These are phyloP conservation scores for Dittrichia graveolens DNA, from an alignment of 129 eudicot species.

Conservation along the genomic window DNA sequence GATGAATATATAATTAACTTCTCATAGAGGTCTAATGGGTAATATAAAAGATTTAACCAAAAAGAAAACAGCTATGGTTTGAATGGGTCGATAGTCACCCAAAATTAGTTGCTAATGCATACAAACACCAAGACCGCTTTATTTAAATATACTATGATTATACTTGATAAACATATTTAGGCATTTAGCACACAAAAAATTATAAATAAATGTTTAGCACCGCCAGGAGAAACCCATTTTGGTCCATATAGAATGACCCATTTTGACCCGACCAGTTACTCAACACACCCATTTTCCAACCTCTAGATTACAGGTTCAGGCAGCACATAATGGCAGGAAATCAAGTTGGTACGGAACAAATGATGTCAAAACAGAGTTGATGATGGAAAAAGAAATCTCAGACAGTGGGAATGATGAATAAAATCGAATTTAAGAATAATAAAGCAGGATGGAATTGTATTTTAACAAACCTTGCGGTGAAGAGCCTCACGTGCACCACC, in stretches of 20 bases:
- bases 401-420: background rate
- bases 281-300: background rate
- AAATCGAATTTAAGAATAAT: background rate
- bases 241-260: background rate
- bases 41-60: background rate
- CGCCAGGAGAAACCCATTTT: background rate
- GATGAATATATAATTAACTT: background rate
- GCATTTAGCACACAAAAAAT: background rate
- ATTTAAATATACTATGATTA: background rate
- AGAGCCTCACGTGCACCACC: conserved; percentile 99
- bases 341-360: background rate
- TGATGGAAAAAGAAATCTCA: conserved; percentile 2
- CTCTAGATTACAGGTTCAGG: background rate
- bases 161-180: background rate
- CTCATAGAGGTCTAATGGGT: conserved; percentile 5
- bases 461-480: conserved; percentile 66
- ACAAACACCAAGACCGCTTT: background rate
- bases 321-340: background rate
- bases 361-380: conserved; percentile 1
- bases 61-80: background rate
- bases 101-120: background rate
- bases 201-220: background rate
- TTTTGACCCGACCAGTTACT: background rate
- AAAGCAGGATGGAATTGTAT: conserved; percentile 1
- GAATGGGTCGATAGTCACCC: background rate